Percentiles rank a stretch among this genome's conserved stretches.
Conservation (phyloP, 768 basidiomycete genomes). For the Sistotremastrum suecicum region DNA sequence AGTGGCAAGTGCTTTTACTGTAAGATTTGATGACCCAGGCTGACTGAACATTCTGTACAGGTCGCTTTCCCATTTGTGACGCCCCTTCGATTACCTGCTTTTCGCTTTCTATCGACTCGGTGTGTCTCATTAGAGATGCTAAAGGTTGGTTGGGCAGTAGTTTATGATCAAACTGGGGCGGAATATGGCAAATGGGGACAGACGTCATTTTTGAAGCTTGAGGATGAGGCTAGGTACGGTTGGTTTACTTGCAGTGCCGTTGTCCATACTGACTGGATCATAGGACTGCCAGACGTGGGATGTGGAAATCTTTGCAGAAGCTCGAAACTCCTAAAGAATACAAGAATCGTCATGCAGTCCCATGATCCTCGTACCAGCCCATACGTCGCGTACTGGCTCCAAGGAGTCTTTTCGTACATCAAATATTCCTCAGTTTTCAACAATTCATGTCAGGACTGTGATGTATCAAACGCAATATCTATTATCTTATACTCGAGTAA, state of each 20-base stretch:
- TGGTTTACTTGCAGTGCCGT: background rate
- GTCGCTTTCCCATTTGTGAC: constrained; percentile 46
- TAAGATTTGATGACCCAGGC: background rate
- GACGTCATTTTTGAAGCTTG: constrained; percentile 44
- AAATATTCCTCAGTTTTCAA: no score
- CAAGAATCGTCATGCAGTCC: constrained; percentile 46
- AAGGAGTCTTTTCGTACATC: no score
- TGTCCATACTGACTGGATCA: background rate
- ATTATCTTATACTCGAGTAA: no score
- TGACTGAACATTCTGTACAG: constrained; percentile 21
- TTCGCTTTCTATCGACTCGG: constrained; percentile 30
- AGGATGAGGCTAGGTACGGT: constrained; percentile 54
- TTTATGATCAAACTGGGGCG: constrained; percentile 66
- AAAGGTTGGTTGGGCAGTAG: constrained; percentile 57
- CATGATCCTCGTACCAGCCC: background rate
- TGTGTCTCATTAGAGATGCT: constrained; percentile 62
- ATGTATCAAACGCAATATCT: no score
- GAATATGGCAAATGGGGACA: constrained; percentile 64
- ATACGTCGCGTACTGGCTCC: no score
- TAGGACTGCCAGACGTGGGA: constrained; percentile 51
- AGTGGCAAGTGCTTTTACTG: constrained; percentile 35
- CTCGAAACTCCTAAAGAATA: constrained; percentile 68
- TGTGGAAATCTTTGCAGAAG: constrained; percentile 47
- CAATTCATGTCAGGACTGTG: no score
- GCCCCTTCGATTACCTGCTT: constrained; percentile 39